Evolutionary conservation across 352 stramenopile genomes (phyloP), one percentile per base, ranked within the genome.

Genomic region (Phytophthora sp.): DNA sequence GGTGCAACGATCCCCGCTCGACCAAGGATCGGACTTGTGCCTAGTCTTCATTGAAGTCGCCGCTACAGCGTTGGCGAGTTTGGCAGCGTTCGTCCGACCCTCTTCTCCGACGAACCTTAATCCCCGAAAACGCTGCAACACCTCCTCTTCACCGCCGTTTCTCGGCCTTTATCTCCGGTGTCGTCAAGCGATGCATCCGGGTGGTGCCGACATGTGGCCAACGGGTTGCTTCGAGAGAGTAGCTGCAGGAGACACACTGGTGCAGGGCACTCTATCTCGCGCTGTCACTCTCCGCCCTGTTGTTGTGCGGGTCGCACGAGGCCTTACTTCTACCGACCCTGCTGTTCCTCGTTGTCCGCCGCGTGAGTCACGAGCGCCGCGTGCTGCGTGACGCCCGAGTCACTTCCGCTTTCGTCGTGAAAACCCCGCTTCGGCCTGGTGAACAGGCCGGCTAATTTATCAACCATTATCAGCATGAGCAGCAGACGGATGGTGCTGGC

Each of bases 321-420:
- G 41, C 61, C 45, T 51, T 54, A 64, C 62, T 66, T 70, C 46
- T 70, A 70, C 62, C 20, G 39, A 55, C 35, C 62, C 31, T 70
- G 62, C 46, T 70, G 62, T 46, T 70, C 51, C 55, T 64, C 21
- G 62, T 39, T 15, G n/a, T 5, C 50, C 26, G n/a, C n/a, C n/a
- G 27, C 41, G 54, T 70, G 44, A 70, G 27, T 60, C 54, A 61
- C 54, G 30, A 52, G 38, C 28, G 58, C 20, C 31, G 45, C 52
- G 27, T 24, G 27, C 51, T 51, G 37, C 48, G 31, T 59, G 18
- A 17, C 42, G 9, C 26, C 27, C 31, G 21, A 24, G 23, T 51
- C 62, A 70, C 58, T 70, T 49, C 43, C 27, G 54, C 48, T 70
- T 66, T 66, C n/a, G 26, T 56, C 44, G 35, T 37, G 45, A 28